Conservation (phyloP, 176 grass and related monocot genomes). For the Cocos nucifera region DNA sequence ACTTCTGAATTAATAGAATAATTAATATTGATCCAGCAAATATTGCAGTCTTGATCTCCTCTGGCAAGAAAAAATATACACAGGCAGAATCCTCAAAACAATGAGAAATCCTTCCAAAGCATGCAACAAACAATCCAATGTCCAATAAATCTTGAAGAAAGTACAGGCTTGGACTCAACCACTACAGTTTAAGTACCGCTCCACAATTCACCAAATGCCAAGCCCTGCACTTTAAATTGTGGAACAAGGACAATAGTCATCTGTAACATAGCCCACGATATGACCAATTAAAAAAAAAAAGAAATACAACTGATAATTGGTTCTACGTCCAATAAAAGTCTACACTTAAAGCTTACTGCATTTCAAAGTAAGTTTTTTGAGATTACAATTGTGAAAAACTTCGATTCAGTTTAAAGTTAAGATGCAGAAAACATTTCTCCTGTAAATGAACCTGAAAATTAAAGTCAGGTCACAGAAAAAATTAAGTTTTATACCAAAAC, state of each 20-base stretch:
- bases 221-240: conserved; percentile 11
- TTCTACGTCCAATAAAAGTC: background rate
- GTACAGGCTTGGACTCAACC: background rate
- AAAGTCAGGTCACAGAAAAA: background rate
- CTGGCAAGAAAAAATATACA: background rate
- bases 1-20: conserved; percentile 1
- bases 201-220: conserved; percentile 12
- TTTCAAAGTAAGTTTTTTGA: no score
- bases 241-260: conserved; percentile 6
- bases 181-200: conserved; percentile 3
- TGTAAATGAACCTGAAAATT: background rate
- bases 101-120: conserved; percentile 6
- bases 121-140: conserved; percentile 6
- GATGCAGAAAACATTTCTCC: no score
- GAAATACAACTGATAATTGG: background rate
- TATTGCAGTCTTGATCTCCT: background rate
- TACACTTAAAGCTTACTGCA: background rate
- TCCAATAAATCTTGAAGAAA: background rate
- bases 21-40: conserved; percentile 3
- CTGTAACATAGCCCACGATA: background rate
- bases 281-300: background rate
- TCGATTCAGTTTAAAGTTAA: no score
- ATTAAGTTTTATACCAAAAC: background rate
- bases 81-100: conserved; percentile 1
- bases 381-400: no score